A percentile compares a stretch with the other conserved stretches of the same genome.
These are phyloP conservation scores for Arabis hirsuta DNA, from an alignment of 345 rosid genomes.

Conservation along the genomic window DNA sequence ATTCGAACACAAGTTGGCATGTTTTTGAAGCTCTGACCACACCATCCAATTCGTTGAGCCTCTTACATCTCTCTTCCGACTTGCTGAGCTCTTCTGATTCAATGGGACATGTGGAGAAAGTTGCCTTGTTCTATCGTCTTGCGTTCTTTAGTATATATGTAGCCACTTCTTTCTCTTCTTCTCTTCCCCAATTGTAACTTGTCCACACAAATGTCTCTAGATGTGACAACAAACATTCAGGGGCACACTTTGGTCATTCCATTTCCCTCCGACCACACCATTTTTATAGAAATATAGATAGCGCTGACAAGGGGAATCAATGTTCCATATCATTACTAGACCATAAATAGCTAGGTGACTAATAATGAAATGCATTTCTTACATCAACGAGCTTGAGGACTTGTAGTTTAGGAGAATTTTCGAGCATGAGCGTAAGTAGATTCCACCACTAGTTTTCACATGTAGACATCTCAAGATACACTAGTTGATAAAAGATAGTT, in stretches of 20 bases:
- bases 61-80: too few relatives aligned
- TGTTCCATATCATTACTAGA: not conserved
- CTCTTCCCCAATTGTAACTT: conserved; percentile 9
- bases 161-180: conserved; percentile 13
- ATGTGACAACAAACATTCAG: conserved; percentile 25
- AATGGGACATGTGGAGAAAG: not conserved
- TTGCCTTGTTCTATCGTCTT: not conserved
- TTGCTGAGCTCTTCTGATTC: not conserved
- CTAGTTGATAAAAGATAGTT: conserved; percentile 10
- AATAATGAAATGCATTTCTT: not conserved
- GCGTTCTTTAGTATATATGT: conserved; percentile 3
- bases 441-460: conserved; percentile 14
- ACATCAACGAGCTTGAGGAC: conserved; percentile 25
- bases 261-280: not conserved
- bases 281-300: too few relatives aligned
- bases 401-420: conserved; percentile 20
- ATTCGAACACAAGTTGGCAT: not conserved
- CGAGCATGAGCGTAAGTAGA: conserved; percentile 21
- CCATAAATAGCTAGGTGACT: not conserved
- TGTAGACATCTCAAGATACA: conserved; percentile 17
- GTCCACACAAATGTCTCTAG: conserved; percentile 18
- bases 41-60: not conserved
- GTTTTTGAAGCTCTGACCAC: conserved; percentile 4
- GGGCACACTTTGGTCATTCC: conserved; percentile 21
- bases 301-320: too few relatives aligned